phyloP scores from a whole-genome alignment of 2,329 filamentous ascomycete species.

The Fusarium verticillioides region DNA sequence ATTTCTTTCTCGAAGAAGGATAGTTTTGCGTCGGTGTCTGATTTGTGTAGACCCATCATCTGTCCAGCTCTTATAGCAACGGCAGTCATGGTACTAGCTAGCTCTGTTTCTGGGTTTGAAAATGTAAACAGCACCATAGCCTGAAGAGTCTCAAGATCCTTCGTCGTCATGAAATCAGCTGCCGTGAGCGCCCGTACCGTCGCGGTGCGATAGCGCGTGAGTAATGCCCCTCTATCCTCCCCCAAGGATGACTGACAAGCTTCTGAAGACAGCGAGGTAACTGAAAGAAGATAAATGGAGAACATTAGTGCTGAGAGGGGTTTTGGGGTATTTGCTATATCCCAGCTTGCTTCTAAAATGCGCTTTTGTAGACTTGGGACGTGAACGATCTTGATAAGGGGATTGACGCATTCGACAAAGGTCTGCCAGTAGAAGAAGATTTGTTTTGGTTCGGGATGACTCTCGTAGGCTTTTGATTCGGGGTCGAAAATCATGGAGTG shows the following conservation, averaged over 20 bases:
- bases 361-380: constrained; percentile 48
- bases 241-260: constrained; percentile 30
- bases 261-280: constrained; percentile 34
- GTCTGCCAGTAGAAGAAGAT: constrained; percentile 49
- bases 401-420: constrained; percentile 49
- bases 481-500: not conserved
- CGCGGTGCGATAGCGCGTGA: constrained; percentile 41
- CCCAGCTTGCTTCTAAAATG: constrained; percentile 47
- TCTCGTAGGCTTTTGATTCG: not conserved
- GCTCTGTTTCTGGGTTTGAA: constrained; percentile 44
- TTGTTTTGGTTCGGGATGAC: constrained; percentile 47
- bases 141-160: constrained; percentile 46
- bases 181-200: constrained; percentile 40
- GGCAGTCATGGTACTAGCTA: constrained; percentile 40
- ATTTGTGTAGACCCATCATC: constrained; percentile 42
- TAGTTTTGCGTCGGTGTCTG: constrained; percentile 13
- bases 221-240: constrained; percentile 16
- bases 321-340: constrained; percentile 23
- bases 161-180: constrained; percentile 44
- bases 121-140: constrained; percentile 47
- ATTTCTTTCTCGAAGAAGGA: constrained; percentile 44
- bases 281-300: constrained; percentile 43
- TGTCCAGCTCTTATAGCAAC: constrained; percentile 41
- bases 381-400: constrained; percentile 48
- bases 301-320: constrained; percentile 44